Base-by-base conservation (phyloP, 768 basidiomycete genomes). In the Boletus speciosus region DNA sequence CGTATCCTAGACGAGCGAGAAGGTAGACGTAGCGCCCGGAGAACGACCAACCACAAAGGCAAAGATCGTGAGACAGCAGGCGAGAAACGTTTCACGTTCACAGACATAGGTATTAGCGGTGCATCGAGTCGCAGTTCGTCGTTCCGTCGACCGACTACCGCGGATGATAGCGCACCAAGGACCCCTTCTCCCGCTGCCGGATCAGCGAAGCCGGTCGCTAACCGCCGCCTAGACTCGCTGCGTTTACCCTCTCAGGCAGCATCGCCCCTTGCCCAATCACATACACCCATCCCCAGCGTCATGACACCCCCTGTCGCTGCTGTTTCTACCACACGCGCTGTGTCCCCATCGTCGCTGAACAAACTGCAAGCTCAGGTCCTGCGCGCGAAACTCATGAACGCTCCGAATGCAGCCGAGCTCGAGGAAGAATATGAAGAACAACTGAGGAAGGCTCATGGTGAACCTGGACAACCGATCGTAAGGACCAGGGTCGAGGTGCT, bases 351-450 rank as follows among this genome's bases (percentile, higher is more conserved):
- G 1, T 90, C 88, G 15, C 74, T 98, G 43, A 98, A 99, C 69
- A 89, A 85, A 65, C 72, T 99, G 2, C 96, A 99, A 70, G 96
- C 96, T 4, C 87, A 87, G 61, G 94, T 97, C 2, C 74, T 99
- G 9, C 85, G 92, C 35, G 95, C 97, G 5, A 95, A 89, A 67
- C 78, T 99, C 32, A 88, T 90, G 80, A 84, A 81, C 32, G 78
- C 83, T n/a, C 78, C 88, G 2, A 81, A 93, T 62, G 90, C 93
- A 8, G 81, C 79, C 21, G 75, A 77, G 41, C 74, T 99, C 39
- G 93, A 99, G 72, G 76, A 78, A 50, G 86, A 96, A 71, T 99
- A 98, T 60, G 92, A 98, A 50, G 74, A 68, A 16, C 90, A 90
- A 65, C 66, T 78, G 47, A 76, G 68, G 44, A 82, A 71, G 56